Base-by-base conservation (phyloP, 768 basidiomycete genomes). In the Chalciporus piperatus region DNA sequence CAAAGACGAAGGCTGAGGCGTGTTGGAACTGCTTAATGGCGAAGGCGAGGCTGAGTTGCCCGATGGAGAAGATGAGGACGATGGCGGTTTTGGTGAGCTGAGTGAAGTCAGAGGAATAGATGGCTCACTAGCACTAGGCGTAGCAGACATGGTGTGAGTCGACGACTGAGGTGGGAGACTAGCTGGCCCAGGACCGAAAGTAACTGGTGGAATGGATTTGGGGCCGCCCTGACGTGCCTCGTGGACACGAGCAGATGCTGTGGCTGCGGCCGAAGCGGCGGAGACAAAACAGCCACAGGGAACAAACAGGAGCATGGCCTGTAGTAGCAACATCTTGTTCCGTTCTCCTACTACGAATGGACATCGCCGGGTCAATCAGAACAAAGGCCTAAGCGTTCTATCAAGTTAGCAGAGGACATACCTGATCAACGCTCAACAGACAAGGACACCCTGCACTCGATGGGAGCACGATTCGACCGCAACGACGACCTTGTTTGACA, bases 221-320 rank as follows among this genome's bases (percentile, higher is more conserved):
- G 56, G 54, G n/a, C 28, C 66, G n/a, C 28, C 66, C 45, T 66
- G 63, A 4, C 59, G 63, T 16, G 56, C 55, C 63, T 63, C 59
- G 32, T 56, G 61, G 49, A 42, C 9, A 4, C 6, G 55, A 48
- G 53, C 41, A 54, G 48, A 54, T 19, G 9, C 32, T n/a, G 55
- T 51, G 41, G 63, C 61, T 47, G 49, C 50, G 28, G 41, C 40
- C 27, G 55, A 53, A 45, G 62, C 44, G 49, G 41, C 32, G 7
- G 56, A 30, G 7, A 16, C 12, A 39, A 57, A 40, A 22, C 51
- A 66, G 37, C 44, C 40, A 32, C 44, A 47, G 6, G n/a, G 47
- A 20, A 47, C 7, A 25, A 47, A 23, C 37, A 54, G n/a, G 23
- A 51, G 38, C 22, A 32, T 43, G 20, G 40, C 51, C 8, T 13